Percentiles rank a stretch among this genome's conserved stretches.
These are phyloP conservation scores for Backusella parvicylindrica DNA, from an alignment of 192 early-diverging fungal genomes.

Conservation along the genomic window DNA sequence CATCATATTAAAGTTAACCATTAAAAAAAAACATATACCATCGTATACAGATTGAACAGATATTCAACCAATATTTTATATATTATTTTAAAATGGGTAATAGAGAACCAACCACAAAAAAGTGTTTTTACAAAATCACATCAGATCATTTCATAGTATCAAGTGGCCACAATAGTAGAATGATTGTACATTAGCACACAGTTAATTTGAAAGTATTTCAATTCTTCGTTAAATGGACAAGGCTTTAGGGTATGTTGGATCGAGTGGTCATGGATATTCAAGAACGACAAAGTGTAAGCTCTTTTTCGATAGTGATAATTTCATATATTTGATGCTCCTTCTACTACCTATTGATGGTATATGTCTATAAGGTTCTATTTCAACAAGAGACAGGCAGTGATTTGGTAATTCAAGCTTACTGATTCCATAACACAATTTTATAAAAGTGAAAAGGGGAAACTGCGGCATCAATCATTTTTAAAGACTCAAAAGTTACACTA, in stretches of 20 bases:
- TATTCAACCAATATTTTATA: too few relatives aligned
- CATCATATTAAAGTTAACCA: not conserved
- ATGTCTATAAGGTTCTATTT: not conserved
- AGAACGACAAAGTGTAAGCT: too few relatives aligned
- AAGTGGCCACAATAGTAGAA: not conserved
- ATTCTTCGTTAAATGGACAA: not conserved
- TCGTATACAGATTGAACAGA: too few relatives aligned
- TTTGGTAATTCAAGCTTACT: not conserved
- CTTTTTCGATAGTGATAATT: not conserved
- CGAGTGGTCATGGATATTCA: not conserved
- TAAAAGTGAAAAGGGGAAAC: too few relatives aligned
- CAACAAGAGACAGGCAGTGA: not conserved
- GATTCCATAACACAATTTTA: not conserved
- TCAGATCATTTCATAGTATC: not conserved
- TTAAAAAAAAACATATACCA: too few relatives aligned
- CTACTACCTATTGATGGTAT: not conserved
- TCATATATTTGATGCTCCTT: not conserved
- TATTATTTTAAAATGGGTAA: too few relatives aligned
- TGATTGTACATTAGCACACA: not conserved
- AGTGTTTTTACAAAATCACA: not conserved
- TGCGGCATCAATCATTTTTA: too few relatives aligned
- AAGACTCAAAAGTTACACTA: too few relatives aligned
- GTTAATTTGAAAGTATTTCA: not conserved
- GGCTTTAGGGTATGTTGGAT: not conserved
- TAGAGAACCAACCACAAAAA: not conserved